Conservation (phyloP, 345 rosid species). For the Schrenkiella parvula region DNA sequence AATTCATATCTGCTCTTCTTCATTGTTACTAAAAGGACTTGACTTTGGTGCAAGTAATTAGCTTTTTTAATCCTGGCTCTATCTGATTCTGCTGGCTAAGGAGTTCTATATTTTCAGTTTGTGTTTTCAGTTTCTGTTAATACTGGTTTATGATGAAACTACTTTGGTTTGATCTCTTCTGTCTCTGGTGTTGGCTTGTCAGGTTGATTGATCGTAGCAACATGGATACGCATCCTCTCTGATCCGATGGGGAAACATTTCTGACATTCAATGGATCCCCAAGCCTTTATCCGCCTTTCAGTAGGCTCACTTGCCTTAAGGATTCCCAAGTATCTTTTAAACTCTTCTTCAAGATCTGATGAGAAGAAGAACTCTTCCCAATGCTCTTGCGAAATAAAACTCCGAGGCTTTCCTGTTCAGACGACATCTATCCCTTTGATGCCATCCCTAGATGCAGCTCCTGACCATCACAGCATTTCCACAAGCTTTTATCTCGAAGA, state of each 20-base stretch:
- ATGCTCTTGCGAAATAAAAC: slow-evolving; percentile 79
- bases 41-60: not conserved
- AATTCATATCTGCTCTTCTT: not conserved
- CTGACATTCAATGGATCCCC: slow-evolving; percentile 82
- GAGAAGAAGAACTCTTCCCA: slow-evolving; percentile 50
- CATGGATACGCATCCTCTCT: slow-evolving; percentile 25
- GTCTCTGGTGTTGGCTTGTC: slow-evolving; percentile 20
- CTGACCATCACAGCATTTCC: slow-evolving; percentile 67
- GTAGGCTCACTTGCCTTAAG: slow-evolving; percentile 80
- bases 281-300: slow-evolving; percentile 88
- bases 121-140: not conserved
- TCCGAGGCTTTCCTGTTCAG: slow-evolving; percentile 86
- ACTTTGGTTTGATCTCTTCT: slow-evolving; percentile 8
- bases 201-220: slow-evolving; percentile 18
- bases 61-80: not conserved
- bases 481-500: slow-evolving; percentile 92
- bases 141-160: not conserved
- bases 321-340: slow-evolving; percentile 47
- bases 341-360: slow-evolving; percentile 34
- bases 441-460: slow-evolving; percentile 67
- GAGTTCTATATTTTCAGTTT: not conserved
- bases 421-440: slow-evolving; percentile 65
- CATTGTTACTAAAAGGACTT: not conserved
- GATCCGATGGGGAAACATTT: slow-evolving; percentile 47
- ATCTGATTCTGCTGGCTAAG: not conserved